Conservation (phyloP, 2,329 filamentous ascomycete genomes). For the Cladophialophora bantiana region DNA sequence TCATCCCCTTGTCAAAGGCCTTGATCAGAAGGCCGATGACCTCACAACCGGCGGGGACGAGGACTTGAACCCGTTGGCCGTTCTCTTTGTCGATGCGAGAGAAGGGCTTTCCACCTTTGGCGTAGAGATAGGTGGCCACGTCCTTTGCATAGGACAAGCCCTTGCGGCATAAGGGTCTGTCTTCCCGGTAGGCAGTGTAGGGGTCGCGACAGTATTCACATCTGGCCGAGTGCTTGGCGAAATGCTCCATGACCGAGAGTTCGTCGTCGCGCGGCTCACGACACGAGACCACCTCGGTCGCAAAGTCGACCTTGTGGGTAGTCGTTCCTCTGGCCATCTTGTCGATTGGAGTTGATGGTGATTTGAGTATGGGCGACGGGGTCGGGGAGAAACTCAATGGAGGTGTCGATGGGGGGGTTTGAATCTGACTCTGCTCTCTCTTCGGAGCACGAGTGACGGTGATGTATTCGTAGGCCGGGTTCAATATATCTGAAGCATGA, state of each 20-base stretch:
- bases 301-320: conserved; percentile 39
- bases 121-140: conserved; percentile 48
- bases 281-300: conserved; percentile 35
- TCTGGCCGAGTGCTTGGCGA: conserved; percentile 45
- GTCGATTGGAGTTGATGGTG: conserved; percentile 29
- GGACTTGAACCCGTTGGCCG: conserved; percentile 49
- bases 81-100: conserved; percentile 52
- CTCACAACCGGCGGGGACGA: conserved; percentile 49
- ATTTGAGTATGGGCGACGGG: conserved; percentile 30
- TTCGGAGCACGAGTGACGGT: conserved; percentile 34
- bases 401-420: conserved; percentile 30
- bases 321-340: conserved; percentile 33
- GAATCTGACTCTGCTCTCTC: conserved; percentile 15
- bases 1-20: conserved; percentile 53
- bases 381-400: conserved; percentile 35
- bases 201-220: conserved; percentile 46
- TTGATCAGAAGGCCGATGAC: conserved; percentile 50
- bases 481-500: conserved; percentile 22
- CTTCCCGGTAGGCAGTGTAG: conserved; percentile 41
- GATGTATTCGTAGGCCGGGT: conserved; percentile 32
- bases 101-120: conserved; percentile 48
- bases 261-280: conserved; percentile 45
- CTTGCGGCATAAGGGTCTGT: conserved; percentile 45
- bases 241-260: conserved; percentile 46
- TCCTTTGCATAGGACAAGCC: conserved; percentile 45